Percentiles rank a stretch among this genome's conserved stretches.
Evolutionary conservation across 2,329 filamentous ascomycete genomes (phyloP).

Genomic region (Microdochium paspali): DNA sequence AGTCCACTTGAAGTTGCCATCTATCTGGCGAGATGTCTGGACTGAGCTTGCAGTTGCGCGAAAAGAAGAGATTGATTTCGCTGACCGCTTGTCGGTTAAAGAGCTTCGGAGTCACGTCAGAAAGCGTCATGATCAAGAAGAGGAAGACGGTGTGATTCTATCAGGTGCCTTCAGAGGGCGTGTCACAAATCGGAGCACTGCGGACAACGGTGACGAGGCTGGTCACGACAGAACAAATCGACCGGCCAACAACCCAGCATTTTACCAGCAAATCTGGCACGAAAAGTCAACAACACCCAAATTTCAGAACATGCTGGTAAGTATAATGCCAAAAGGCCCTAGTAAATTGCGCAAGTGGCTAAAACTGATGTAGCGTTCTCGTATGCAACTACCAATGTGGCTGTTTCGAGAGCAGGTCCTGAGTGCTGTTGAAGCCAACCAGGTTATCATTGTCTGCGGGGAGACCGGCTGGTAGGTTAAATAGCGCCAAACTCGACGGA

Average conservation of each 20-base stretch:
- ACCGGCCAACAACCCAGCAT: constrained; percentile 30
- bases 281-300: constrained; percentile 46
- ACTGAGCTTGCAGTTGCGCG: constrained; percentile 63
- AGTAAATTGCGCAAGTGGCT: not conserved
- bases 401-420: constrained; percentile 72
- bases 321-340: constrained; percentile 8
- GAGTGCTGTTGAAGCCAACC: constrained; percentile 65
- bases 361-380: constrained; percentile 33
- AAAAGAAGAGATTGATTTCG: constrained; percentile 59
- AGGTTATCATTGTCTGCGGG: constrained; percentile 88
- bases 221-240: constrained; percentile 32
- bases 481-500: too few species aligned
- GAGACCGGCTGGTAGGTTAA: constrained; percentile 84
- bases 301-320: constrained; percentile 71
- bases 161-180: constrained; percentile 66
- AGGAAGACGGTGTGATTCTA: constrained; percentile 66
- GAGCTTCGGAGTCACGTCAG: constrained; percentile 63
- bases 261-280: constrained; percentile 48
- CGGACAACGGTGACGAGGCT: constrained; percentile 39
- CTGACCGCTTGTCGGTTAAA: constrained; percentile 60
- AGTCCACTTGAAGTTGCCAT: constrained; percentile 66
- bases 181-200: constrained; percentile 31
- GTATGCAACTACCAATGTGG: constrained; percentile 85
- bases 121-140: constrained; percentile 57
- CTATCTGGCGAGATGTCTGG: constrained; percentile 80